These are phyloP conservation scores for Adansonia madagascariensis DNA, from an alignment of 441 rosid species.

Conservation along the genomic window DNA sequence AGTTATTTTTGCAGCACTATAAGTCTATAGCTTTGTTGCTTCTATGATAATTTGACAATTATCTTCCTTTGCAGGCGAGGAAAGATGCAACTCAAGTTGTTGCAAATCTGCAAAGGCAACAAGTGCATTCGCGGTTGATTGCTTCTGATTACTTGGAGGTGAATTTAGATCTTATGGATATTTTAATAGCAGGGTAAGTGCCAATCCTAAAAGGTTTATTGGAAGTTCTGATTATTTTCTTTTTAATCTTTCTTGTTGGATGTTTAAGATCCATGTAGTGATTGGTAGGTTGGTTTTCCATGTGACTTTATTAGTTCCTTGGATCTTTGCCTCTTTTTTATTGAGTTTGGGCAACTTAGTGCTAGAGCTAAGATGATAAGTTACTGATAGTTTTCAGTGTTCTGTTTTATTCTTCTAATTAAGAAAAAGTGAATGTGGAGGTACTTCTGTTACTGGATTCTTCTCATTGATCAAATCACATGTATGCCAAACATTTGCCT, in stretches of 20 bases:
- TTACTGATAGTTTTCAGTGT: background rate
- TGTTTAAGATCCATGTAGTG: background rate
- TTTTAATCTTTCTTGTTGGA: background rate
- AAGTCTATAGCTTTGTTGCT: background rate
- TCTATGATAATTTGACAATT: conserved; percentile 20
- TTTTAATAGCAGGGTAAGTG: conserved; percentile 76
- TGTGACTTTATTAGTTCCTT: background rate
- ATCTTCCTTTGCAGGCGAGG: conserved; percentile 60
- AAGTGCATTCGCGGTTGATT: conserved; percentile 82
- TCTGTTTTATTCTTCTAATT: background rate
- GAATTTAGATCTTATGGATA: conserved; percentile 82
- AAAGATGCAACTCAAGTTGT: conserved; percentile 98
- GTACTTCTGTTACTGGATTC: background rate
- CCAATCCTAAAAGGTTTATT: background rate
- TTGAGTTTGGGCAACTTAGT: background rate
- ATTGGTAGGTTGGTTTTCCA: background rate
- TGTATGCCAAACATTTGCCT: too few species aligned
- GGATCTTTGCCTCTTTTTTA: background rate
- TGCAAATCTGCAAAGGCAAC: conserved; percentile 94
- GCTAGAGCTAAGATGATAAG: background rate
- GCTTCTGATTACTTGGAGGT: conserved; percentile 88
- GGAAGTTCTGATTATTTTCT: too few species aligned
- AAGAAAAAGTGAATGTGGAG: background rate
- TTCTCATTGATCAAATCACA: background rate
- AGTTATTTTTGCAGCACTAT: background rate